These are phyloP conservation scores for Poa annua DNA, from an alignment of 176 grass and related monocot species.

Conservation along the genomic window DNA sequence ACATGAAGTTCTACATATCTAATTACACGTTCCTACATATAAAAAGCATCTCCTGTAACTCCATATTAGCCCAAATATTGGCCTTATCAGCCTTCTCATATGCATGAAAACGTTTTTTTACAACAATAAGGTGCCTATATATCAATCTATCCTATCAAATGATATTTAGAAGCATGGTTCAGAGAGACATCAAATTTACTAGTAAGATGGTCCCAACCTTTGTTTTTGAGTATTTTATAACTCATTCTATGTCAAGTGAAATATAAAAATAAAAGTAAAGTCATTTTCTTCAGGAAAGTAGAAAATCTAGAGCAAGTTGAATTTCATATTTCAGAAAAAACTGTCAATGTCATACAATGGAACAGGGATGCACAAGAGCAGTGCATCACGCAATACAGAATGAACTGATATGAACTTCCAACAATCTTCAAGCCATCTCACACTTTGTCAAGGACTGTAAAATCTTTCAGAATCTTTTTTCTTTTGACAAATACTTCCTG, in stretches of 20 bases:
- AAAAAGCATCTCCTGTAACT: not conserved
- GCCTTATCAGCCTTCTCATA: not conserved
- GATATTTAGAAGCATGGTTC: not conserved
- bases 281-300: not conserved
- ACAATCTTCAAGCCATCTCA: not conserved
- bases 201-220: not conserved
- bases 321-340: constrained; percentile 30
- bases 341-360: constrained; percentile 33
- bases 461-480: constrained; percentile 1
- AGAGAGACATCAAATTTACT: not conserved
- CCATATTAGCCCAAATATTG: not conserved
- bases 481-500: constrained; percentile 17
- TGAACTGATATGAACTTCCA: constrained; percentile 24
- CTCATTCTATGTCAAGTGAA: not conserved
- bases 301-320: not conserved
- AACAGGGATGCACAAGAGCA: constrained; percentile 30
- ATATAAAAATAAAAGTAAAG: constrained; percentile 5
- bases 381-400: constrained; percentile 19
- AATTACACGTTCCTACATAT: not conserved
- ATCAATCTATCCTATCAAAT: not conserved
- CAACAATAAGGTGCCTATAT: not conserved
- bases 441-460: not conserved
- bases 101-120: not conserved
- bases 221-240: not conserved
- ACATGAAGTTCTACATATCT: not conserved